phyloP scores from a whole-genome alignment of 208 protist species.

The Trypanosoma vivax region DNA sequence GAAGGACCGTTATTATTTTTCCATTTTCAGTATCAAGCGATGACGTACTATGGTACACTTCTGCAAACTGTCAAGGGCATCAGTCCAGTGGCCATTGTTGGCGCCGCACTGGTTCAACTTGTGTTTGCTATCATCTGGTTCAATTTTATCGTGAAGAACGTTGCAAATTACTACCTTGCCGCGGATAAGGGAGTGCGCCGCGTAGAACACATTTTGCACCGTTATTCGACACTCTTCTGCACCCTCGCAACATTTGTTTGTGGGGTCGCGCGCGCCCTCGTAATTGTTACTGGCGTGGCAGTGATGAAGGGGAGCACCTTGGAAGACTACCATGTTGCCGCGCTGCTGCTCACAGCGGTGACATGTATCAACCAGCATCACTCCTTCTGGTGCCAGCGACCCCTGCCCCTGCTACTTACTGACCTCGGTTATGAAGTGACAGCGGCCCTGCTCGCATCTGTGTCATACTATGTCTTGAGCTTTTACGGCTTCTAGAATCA shows the following conservation, averaged over 20 bases:
- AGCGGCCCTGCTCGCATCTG: conserved; percentile 46
- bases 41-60: conserved; percentile 3
- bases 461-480: conserved; percentile 58
- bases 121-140: conserved; percentile 78
- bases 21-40: conserved; percentile 5
- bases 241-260: conserved; percentile 35
- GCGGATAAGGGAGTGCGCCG: conserved; percentile 84
- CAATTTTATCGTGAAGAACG: conserved; percentile 55
- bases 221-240: conserved; percentile 41
- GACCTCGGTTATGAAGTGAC: conserved; percentile 67
- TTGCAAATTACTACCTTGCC: conserved; percentile 70
- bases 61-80: conserved; percentile 19
- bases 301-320: conserved; percentile 41
- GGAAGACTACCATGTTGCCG: conserved; percentile 56
- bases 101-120: conserved; percentile 51
- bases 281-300: conserved; percentile 32
- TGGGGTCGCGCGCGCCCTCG: conserved; percentile 34
- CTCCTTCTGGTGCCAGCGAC: conserved; percentile 68
- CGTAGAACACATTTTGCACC: conserved; percentile 65
- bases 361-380: conserved; percentile 48
- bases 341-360: conserved; percentile 39
- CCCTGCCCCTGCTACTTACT: conserved; percentile 65
- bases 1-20: too few species aligned
- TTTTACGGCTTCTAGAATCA: conserved; percentile 27
- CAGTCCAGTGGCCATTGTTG: conserved; percentile 44